These are phyloP conservation scores for Aureobasidium sp. DNA, from an alignment of 2,329 filamentous ascomycete genomes.

Conservation along the genomic window DNA sequence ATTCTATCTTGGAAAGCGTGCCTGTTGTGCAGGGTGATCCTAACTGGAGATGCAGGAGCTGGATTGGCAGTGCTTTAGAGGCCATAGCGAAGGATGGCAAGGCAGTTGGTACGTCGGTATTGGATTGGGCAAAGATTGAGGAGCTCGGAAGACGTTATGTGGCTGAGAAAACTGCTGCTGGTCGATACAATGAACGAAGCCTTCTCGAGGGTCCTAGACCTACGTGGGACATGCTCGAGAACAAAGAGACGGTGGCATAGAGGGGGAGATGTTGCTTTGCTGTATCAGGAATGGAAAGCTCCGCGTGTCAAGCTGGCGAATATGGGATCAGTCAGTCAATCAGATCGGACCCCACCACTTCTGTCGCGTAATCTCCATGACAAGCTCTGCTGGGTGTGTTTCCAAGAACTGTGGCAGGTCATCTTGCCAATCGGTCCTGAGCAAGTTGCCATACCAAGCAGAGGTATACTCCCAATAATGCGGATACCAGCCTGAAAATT, in stretches of 20 bases:
- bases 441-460: slow-evolving; percentile 44
- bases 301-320: no score
- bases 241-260: slow-evolving; percentile 25
- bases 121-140: slow-evolving; percentile 45
- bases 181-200: slow-evolving; percentile 26
- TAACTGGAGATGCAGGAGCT: slow-evolving; percentile 27
- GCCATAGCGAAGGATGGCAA: slow-evolving; percentile 40
- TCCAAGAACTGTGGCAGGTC: slow-evolving; percentile 40
- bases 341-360: slow-evolving; percentile 11
- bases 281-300: no score
- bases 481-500: slow-evolving; percentile 54
- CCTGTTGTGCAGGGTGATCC: not conserved
- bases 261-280: no score
- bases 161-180: slow-evolving; percentile 34
- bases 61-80: slow-evolving; percentile 41
- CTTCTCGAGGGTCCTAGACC: slow-evolving; percentile 28
- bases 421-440: slow-evolving; percentile 42
- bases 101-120: slow-evolving; percentile 40
- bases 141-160: slow-evolving; percentile 40
- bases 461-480: slow-evolving; percentile 52
- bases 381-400: slow-evolving; percentile 39
- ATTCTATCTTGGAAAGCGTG: not conserved
- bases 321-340: not conserved
- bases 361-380: slow-evolving; percentile 42
- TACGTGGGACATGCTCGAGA: slow-evolving; percentile 33